Conservation (phyloP, 2,329 filamentous ascomycete genomes). For the Corynespora cassiicola region DNA sequence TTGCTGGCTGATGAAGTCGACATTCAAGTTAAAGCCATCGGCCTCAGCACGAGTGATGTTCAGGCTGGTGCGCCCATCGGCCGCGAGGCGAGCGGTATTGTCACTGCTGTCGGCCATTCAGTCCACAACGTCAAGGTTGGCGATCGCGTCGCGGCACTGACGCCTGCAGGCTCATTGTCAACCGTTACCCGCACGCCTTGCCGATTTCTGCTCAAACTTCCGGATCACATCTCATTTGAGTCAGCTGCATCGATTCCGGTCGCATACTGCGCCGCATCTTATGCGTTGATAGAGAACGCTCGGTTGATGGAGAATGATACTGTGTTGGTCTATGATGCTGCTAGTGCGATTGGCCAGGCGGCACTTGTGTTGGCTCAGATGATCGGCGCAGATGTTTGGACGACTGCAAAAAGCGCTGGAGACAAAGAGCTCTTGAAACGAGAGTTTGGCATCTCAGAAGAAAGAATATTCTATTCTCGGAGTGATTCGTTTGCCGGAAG, state of each 20-base stretch:
- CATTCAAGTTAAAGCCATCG: slow-evolving; percentile 40
- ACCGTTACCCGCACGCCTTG: slow-evolving; percentile 23
- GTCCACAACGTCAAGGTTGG: slow-evolving; percentile 26
- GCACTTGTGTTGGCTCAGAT: slow-evolving; percentile 31
- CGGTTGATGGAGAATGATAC: slow-evolving; percentile 39
- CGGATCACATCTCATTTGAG: slow-evolving; percentile 29
- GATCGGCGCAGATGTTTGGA: slow-evolving; percentile 27
- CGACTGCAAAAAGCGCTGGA: slow-evolving; percentile 28
- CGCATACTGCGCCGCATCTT: slow-evolving; percentile 28
- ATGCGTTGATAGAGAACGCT: slow-evolving; percentile 36
- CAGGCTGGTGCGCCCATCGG: slow-evolving; percentile 12
- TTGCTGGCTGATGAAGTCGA: slow-evolving; percentile 34
- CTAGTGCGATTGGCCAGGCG: slow-evolving; percentile 37
- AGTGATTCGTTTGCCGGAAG: slow-evolving; percentile 25
- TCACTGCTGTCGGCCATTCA: slow-evolving; percentile 13
- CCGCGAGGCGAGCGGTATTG: slow-evolving; percentile 19
- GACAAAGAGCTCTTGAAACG: slow-evolving; percentile 13
- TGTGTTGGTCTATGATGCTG: slow-evolving; percentile 37
- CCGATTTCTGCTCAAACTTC: slow-evolving; percentile 23
- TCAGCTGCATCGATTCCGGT: slow-evolving; percentile 27
- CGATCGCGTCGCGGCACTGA: slow-evolving; percentile 32
- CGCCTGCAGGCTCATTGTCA: slow-evolving; percentile 22
- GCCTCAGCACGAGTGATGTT: slow-evolving; percentile 17
- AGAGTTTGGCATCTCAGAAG: slow-evolving; percentile 12
- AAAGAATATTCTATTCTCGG: slow-evolving; percentile 32